Base-by-base conservation (phyloP, 495 filamentous ascomycete species). In the Emericellopsis terricola region DNA sequence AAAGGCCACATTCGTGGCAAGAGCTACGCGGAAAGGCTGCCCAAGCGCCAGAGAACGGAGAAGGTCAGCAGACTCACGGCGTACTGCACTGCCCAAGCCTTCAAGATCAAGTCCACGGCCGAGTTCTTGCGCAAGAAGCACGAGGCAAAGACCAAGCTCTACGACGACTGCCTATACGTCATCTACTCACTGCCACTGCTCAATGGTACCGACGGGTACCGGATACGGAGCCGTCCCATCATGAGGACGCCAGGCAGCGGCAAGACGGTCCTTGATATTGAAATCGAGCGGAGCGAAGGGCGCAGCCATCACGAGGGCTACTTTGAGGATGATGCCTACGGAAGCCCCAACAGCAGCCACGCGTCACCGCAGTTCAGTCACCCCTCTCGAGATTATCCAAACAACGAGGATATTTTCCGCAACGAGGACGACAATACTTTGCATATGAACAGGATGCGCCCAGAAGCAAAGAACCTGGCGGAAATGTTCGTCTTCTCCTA, bases 401-500 rank as follows among this genome's bases (percentile, higher is more conserved):
- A n/a, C 30, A 8, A 28, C 32, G 8, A 37, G 37, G 11, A 26
- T 11, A 37, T 38, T 15, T 38, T 39, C 29, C 36, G 39, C 39
- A 32, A 34, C 11, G 30, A 46, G 43, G 35, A 38, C 35, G 50
- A 44, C 8, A 34, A 37, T 28, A 47, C 43, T 43, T 55, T 40
- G 38, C 53, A 44, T 2, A 50, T 58, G 17, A 62, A 60, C 36
- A 63, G 69, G 18, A 61, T 79, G 18, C 55, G 67, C 8, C 69
- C 76, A 8, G 69, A 86, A 43, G 68, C 68, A 1, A 67, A 76
- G 35, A 57, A 65, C 19, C 87, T 94, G 43, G 91, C 79, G 16
- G 89, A 99, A 54, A 85, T 99, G 80, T 96, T 94, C 49, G 78
- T 96, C 36, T 96, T 94, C 55, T 86, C 78, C 15, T 99, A 99